Conservation (phyloP, 768 basidiomycete species). For the Hypsizygus marmoreus region DNA sequence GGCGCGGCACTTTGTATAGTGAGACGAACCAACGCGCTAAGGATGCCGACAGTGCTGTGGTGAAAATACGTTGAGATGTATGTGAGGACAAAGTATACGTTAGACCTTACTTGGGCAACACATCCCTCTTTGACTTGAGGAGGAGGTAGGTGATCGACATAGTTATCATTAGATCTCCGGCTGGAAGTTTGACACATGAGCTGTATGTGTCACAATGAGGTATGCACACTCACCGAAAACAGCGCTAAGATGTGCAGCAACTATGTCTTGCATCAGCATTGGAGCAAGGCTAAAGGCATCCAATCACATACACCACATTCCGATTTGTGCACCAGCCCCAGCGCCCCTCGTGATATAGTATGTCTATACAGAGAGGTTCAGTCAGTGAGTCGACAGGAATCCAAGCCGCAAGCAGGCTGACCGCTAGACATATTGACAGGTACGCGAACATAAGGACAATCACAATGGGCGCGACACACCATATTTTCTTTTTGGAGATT, state of each 20-base stretch:
- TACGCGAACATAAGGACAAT: slow-evolving; percentile 28
- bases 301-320: slow-evolving; percentile 28
- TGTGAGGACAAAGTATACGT: background rate
- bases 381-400: too few species aligned
- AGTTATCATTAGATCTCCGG: slow-evolving; percentile 30
- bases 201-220: background rate
- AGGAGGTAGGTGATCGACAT: slow-evolving; percentile 29
- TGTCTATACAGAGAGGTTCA: slow-evolving; percentile 17
- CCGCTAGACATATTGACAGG: slow-evolving; percentile 26
- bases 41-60: slow-evolving; percentile 27
- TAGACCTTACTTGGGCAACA: slow-evolving; percentile 27
- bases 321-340: slow-evolving; percentile 17
- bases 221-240: slow-evolving; percentile 23
- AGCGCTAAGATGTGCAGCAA: slow-evolving; percentile 27
- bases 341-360: slow-evolving; percentile 26
- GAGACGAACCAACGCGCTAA: slow-evolving; percentile 30
- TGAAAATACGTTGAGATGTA: too few species aligned
- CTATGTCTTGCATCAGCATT: slow-evolving; percentile 12
- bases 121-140: slow-evolving; percentile 26
- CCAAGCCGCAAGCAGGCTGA: slow-evolving; percentile 22
- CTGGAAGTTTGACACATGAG: slow-evolving; percentile 13
- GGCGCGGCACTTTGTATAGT: slow-evolving; percentile 34
- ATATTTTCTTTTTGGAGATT: slow-evolving; percentile 26
- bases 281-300: background rate
- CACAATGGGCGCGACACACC: slow-evolving; percentile 23